Conservation (phyloP, 2,329 filamentous ascomycete species). For the Diaporthe nobilis region DNA sequence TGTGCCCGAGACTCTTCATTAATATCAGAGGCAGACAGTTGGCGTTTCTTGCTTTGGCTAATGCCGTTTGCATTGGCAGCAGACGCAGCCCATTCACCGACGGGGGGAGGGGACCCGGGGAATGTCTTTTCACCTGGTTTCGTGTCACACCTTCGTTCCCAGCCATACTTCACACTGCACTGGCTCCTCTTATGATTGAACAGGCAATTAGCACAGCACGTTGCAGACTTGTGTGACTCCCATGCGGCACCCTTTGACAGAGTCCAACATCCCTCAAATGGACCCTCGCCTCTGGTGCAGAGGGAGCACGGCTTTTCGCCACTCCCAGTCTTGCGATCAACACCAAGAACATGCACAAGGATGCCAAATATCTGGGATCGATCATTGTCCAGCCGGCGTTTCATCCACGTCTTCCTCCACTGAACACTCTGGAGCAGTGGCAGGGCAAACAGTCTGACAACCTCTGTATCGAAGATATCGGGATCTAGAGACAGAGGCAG, state of each 20-base stretch:
- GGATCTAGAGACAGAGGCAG: slow-evolving; percentile 17
- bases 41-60: slow-evolving; percentile 24
- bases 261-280: slow-evolving; percentile 35
- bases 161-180: slow-evolving; percentile 38
- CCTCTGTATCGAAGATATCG: not conserved
- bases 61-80: not conserved
- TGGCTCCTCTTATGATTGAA: slow-evolving; percentile 27
- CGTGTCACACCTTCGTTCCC: slow-evolving; percentile 10
- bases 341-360: slow-evolving; percentile 37
- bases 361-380: slow-evolving; percentile 29
- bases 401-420: slow-evolving; percentile 20
- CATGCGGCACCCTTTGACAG: slow-evolving; percentile 2
- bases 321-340: not conserved
- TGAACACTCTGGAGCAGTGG: slow-evolving; percentile 18
- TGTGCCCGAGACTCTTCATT: not conserved
- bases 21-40: not conserved
- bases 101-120: not conserved
- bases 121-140: not conserved
- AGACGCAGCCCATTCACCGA: slow-evolving; percentile 28
- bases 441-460: slow-evolving; percentile 28
- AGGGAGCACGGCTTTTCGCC: slow-evolving; percentile 1
- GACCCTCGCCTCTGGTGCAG: slow-evolving; percentile 32
- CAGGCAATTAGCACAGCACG: slow-evolving; percentile 37
- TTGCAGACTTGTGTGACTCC: slow-evolving; percentile 10
- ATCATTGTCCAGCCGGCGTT: slow-evolving; percentile 26